Percentiles rank a stretch among this genome's conserved stretches.
Conservation (phyloP, 345 rosid genomes). For the Brassica carinata region DNA sequence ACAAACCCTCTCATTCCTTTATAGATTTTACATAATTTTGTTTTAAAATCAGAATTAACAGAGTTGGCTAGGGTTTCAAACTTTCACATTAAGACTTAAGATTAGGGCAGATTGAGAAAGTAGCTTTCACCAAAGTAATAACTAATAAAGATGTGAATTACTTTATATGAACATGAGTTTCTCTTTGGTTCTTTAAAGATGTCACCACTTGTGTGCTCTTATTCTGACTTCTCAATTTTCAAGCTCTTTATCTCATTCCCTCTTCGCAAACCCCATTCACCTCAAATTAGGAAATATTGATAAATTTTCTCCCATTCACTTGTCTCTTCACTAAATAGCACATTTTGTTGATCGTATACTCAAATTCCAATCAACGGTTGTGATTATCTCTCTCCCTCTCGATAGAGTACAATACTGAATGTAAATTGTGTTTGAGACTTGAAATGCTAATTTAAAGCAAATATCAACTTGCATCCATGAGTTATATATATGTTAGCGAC, state of each 20-base stretch:
- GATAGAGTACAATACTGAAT: conserved; percentile 21
- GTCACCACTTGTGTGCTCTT: conserved; percentile 42
- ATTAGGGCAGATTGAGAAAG: conserved; percentile 26
- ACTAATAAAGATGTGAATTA: conserved; percentile 23
- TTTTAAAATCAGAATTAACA: not conserved
- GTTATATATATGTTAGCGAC: conserved; percentile 9
- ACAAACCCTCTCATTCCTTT: not conserved
- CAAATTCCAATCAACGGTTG: conserved; percentile 26
- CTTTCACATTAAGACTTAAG: conserved; percentile 11
- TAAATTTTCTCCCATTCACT: conserved; percentile 14
- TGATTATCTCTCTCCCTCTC: conserved; percentile 15
- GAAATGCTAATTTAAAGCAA: not conserved
- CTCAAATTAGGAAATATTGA: conserved; percentile 29
- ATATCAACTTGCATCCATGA: conserved; percentile 11
- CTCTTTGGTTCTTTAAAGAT: conserved; percentile 39
- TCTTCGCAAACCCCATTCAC: conserved; percentile 17
- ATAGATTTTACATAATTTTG: not conserved
- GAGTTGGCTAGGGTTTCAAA: conserved; percentile 36
- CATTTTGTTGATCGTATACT: conserved; percentile 29
- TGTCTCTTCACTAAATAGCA: conserved; percentile 38
- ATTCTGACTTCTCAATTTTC: conserved; percentile 38
- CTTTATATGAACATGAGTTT: conserved; percentile 34
- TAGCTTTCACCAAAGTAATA: conserved; percentile 41
- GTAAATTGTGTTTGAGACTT: conserved; percentile 29
- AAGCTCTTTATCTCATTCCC: conserved; percentile 31